Evolutionary conservation across 2,329 filamentous ascomycete species (phyloP).

Genomic region (Diaporthe vexans): DNA sequence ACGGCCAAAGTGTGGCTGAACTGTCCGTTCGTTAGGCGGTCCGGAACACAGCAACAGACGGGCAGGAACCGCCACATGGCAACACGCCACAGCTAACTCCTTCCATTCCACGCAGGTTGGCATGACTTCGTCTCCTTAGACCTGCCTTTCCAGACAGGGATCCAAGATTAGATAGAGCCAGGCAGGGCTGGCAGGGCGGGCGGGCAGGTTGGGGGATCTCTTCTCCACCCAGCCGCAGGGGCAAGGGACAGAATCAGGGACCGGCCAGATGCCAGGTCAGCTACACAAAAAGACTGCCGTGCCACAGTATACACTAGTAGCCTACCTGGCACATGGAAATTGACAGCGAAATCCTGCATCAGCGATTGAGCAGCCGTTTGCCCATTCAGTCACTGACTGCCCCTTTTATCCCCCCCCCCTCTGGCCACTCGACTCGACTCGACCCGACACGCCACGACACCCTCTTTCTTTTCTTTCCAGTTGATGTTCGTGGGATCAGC

Average conservation of each 20-base stretch:
- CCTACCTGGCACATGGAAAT: constrained; percentile 25
- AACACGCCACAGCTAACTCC: background rate
- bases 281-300: constrained; percentile 4
- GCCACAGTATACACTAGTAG: background rate
- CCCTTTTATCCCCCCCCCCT: background rate
- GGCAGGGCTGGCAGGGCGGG: background rate
- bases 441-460: background rate
- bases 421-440: constrained; percentile 9
- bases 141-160: background rate
- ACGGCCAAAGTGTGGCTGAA: constrained; percentile 33
- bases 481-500: constrained; percentile 8
- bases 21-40: background rate
- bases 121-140: background rate
- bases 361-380: constrained; percentile 12
- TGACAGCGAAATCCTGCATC: constrained; percentile 35
- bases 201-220: background rate
- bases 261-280: constrained; percentile 9
- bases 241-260: constrained; percentile 18
- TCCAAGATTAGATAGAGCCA: constrained; percentile 28
- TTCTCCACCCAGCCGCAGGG: constrained; percentile 16
- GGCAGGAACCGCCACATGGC: background rate
- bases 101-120: background rate
- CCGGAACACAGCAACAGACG: background rate
- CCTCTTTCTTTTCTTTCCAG: background rate
- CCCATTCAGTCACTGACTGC: background rate